Evolutionary conservation across 345 rosid genomes (phyloP).

Genomic region (Excoecaria cochinchinensis): DNA sequence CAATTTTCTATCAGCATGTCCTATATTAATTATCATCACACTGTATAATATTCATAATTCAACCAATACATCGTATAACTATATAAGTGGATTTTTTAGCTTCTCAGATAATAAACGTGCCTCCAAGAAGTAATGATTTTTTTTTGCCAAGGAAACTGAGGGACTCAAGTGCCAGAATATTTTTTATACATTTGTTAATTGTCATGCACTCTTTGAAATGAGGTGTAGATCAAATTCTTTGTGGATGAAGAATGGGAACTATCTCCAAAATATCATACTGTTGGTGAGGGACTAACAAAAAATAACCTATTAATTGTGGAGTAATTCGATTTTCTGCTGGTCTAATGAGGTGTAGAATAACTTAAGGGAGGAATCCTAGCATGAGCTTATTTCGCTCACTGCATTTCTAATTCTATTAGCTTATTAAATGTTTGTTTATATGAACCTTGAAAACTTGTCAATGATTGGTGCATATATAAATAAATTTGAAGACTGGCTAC

Average conservation of each 20-base stretch:
- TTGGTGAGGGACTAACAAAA: slow-evolving; percentile 65
- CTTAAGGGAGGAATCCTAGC: neutral
- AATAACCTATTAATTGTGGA: slow-evolving; percentile 72
- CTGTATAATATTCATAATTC: too few relatives aligned
- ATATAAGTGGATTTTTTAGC: neutral
- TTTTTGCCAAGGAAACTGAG: neutral
- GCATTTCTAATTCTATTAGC: too few relatives aligned
- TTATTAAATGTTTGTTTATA: too few relatives aligned
- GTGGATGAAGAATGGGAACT: slow-evolving; percentile 89
- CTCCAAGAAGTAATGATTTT: neutral
- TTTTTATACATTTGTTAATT: neutral
- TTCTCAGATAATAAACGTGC: neutral
- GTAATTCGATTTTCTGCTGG: slow-evolving; percentile 24
- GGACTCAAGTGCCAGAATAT: neutral
- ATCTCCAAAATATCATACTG: slow-evolving; percentile 67
- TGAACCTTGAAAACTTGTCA: too few relatives aligned
- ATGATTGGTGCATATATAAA: too few relatives aligned
- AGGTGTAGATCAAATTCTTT: slow-evolving; percentile 92
- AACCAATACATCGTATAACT: too few relatives aligned
- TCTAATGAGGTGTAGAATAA: neutral
- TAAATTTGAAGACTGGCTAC: neutral
- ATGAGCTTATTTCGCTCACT: too few relatives aligned
- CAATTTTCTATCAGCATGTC: too few relatives aligned
- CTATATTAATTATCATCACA: too few relatives aligned
- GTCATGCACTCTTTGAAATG: neutral